Conservation (phyloP, 345 rosid genomes). For the Turritis glabra region DNA sequence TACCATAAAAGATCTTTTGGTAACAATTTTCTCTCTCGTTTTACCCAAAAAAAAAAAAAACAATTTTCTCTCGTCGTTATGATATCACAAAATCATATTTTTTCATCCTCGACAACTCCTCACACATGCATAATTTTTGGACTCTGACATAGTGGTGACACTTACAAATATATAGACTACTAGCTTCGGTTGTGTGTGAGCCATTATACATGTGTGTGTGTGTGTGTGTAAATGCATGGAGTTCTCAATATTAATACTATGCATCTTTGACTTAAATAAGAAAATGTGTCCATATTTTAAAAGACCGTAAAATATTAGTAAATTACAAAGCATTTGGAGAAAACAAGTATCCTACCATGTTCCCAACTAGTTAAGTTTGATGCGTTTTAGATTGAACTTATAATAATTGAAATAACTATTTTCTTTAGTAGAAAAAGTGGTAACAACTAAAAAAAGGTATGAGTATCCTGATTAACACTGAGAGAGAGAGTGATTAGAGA, state of each 20-base stretch:
- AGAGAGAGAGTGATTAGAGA: slow-evolving; percentile 32
- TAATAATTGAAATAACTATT: background rate
- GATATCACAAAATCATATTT: no score
- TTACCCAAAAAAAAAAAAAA: no score
- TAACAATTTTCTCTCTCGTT: background rate
- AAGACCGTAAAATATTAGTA: background rate
- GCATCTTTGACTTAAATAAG: no score
- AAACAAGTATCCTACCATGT: background rate
- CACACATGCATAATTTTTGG: background rate
- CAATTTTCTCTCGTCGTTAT: background rate
- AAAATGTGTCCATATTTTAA: no score
- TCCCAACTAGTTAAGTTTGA: background rate
- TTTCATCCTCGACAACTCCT: background rate
- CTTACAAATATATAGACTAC: background rate
- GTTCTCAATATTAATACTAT: background rate
- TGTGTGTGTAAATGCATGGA: no score
- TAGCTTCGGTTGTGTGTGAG: background rate
- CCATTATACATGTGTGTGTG: background rate
- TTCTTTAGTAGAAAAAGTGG: background rate
- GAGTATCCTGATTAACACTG: slow-evolving; percentile 20
- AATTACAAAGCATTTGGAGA: background rate
- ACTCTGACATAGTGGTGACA: background rate
- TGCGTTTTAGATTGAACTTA: background rate
- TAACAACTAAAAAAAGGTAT: slow-evolving; percentile 6
- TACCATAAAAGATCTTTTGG: background rate